These are phyloP conservation scores for Spathaspora passalidarum DNA, from an alignment of 805 yeast genomes.

Conservation along the genomic window DNA sequence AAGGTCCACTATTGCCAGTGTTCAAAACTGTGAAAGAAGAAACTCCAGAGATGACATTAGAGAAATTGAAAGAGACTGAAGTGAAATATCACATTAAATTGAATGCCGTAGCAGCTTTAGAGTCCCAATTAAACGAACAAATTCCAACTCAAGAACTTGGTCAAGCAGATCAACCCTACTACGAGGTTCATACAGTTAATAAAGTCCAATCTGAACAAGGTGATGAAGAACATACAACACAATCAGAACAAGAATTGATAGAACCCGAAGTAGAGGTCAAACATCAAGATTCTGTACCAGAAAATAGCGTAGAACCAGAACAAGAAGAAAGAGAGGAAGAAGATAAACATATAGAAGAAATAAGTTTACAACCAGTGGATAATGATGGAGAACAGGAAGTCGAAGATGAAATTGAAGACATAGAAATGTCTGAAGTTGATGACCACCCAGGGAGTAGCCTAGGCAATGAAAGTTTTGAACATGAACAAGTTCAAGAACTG, in stretches of 20 bases:
- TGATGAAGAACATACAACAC: slow-evolving; percentile 3
- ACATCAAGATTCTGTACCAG: neutral
- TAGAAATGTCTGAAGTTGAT: too few species aligned
- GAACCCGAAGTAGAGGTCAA: slow-evolving; percentile 7
- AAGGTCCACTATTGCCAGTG: slow-evolving; percentile 15
- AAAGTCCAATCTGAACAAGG: too few species aligned
- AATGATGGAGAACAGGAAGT: slow-evolving; percentile 5
- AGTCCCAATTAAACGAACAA: slow-evolving; percentile 12
- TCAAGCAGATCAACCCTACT: too few species aligned
- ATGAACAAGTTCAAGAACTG: neutral
- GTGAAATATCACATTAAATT: slow-evolving; percentile 21
- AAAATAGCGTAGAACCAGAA: neutral
- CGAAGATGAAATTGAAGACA: slow-evolving; percentile 9
- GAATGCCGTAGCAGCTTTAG: slow-evolving; percentile 10
- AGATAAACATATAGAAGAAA: slow-evolving; percentile 2
- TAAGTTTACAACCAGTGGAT: slow-evolving; percentile 1
- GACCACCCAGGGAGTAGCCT: too few species aligned
- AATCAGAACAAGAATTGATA: slow-evolving; percentile 6
- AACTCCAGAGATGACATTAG: slow-evolving; percentile 20
- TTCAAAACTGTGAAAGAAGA: slow-evolving; percentile 27
- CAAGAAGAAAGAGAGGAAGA: slow-evolving; percentile 1
- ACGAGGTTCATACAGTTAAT: too few species aligned
- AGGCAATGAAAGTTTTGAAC: too few species aligned
- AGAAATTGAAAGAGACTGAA: slow-evolving; percentile 21
- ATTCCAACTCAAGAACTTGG: slow-evolving; percentile 13